Conservation (phyloP, 805 yeast species). For the Torulaspora quercuum region DNA sequence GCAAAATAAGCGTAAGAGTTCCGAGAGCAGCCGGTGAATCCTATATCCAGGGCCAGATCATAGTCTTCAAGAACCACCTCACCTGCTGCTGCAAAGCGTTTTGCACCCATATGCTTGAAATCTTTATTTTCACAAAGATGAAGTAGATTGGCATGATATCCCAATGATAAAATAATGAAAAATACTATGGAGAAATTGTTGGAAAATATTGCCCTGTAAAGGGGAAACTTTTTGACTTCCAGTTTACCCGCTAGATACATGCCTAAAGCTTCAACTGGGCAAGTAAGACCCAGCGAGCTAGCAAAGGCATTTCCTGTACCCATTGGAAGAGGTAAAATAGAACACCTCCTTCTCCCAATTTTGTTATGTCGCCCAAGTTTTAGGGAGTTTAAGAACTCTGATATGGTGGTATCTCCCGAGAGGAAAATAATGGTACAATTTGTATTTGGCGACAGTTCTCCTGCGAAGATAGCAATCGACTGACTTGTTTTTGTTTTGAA, state of each 20-base stretch:
- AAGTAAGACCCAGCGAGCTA: conserved; percentile 48
- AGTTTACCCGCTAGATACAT: conserved; percentile 33
- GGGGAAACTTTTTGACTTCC: conserved; percentile 27
- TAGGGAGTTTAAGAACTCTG: conserved; percentile 63
- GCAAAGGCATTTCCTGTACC: conserved; percentile 88
- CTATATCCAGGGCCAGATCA: conserved; percentile 18
- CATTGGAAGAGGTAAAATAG: conserved; percentile 49
- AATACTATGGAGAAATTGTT: conserved; percentile 31
- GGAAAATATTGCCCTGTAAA: conserved; percentile 36
- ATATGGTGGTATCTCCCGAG: conserved; percentile 83
- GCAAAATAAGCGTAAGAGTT: conserved; percentile 28
- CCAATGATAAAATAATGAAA: conserved; percentile 76
- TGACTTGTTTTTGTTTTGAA: conserved; percentile 41
- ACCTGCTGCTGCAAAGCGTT: conserved; percentile 71
- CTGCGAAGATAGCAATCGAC: conserved; percentile 43
- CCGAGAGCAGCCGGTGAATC: conserved; percentile 5
- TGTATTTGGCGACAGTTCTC: conserved; percentile 20
- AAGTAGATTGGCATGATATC: conserved; percentile 78
- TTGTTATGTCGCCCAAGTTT: too few relatives aligned
- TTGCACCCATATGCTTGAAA: conserved; percentile 57
- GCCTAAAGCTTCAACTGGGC: conserved; percentile 37
- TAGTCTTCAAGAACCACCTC: conserved; percentile 45
- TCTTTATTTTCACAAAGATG: conserved; percentile 73
- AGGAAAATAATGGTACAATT: conserved; percentile 52
- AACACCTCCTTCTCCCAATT: background rate